These are phyloP conservation scores for Tolypocladium amazonense DNA, from an alignment of 2,329 filamentous ascomycete genomes.

Conservation along the genomic window DNA sequence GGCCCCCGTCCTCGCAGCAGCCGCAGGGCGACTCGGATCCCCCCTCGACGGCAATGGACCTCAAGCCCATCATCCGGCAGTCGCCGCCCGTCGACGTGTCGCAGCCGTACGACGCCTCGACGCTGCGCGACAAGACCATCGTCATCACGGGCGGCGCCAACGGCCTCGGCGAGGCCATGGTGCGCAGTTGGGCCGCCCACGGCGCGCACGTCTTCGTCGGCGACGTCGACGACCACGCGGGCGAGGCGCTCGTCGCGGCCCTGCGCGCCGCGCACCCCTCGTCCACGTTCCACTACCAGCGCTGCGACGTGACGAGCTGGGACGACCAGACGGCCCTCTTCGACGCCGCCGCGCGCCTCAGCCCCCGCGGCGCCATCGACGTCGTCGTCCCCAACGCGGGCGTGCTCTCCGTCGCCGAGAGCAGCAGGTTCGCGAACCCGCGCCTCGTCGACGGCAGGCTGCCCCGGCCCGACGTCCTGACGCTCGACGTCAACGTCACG, in stretches of 20 bases:
- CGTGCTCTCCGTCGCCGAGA: slow-evolving; percentile 28
- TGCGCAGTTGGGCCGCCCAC: slow-evolving; percentile 39
- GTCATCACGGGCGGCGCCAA: slow-evolving; percentile 55
- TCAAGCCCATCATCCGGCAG: slow-evolving; percentile 14
- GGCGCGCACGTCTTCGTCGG: slow-evolving; percentile 53
- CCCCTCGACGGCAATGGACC: slow-evolving; percentile 3
- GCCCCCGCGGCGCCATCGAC: slow-evolving; percentile 46
- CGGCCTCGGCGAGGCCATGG: slow-evolving; percentile 46
- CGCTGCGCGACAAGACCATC: slow-evolving; percentile 44
- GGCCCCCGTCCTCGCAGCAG: neutral
- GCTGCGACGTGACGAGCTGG: slow-evolving; percentile 57
- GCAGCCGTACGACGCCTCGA: slow-evolving; percentile 30
- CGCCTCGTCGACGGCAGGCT: slow-evolving; percentile 28
- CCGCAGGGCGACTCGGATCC: neutral
- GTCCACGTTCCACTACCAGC: slow-evolving; percentile 41
- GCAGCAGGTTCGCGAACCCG: slow-evolving; percentile 35
- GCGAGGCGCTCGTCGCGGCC: slow-evolving; percentile 42
- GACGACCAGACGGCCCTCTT: slow-evolving; percentile 54
- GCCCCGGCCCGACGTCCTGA: slow-evolving; percentile 35
- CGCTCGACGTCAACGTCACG: slow-evolving; percentile 51
- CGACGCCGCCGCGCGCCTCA: slow-evolving; percentile 42
- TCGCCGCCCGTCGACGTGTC: slow-evolving; percentile 35
- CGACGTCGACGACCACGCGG: slow-evolving; percentile 46
- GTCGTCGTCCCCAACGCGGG: slow-evolving; percentile 58
- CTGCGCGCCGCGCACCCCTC: slow-evolving; percentile 29